Base-by-base conservation (phyloP, 805 yeast species). In the Scheffersomyces spartinae region DNA sequence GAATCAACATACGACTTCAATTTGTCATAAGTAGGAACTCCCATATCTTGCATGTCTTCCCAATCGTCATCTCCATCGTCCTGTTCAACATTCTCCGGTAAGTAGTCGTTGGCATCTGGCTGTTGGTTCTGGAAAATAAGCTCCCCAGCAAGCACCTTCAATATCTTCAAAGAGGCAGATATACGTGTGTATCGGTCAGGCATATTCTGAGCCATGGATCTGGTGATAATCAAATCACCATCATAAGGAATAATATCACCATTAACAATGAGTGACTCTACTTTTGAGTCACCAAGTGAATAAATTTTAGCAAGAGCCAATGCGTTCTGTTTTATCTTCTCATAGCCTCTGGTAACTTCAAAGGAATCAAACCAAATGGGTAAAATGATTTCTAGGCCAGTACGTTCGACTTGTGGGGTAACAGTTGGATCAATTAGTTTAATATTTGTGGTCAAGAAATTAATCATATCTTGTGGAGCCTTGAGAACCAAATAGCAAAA, bases 361-460 rank as follows among this genome's bases (percentile, higher is more conserved):
- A 83, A 86, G 2, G 83, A 68, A 14, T 70, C 71, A 25, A 88
- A 65, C 97, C 97, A 91, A 26, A 80, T 75, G 2, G 77, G 75
- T 26, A 88, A 46, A 1, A 83, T 70, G 3, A 65, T 49, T 13
- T 55, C 55, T 7, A 85, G 54, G 1, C 79, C 76, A 14, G 61
- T 39, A 31, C 10, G 34, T 23, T 6, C 20, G 19, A 28, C 27
- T 16, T 31, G 29, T 9, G 39, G 39, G 3, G 41, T 32, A 13
- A n/a, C n/a, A 2, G 32, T 28, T 3, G 54, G 53, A 10, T 37
- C 43, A 6, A 38, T 45, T 6, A 57, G 29, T 5, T 36, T 35
- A 29, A 69, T 53, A 6, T 51, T 49, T 18, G 36, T 38, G 12
- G 60, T 53, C 26, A 88, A 61, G 30, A 83, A 74, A 20, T 71